Evolutionary conservation across 1,139 yeast genomes (phyloP), one percentile per base, ranked within the genome.

Genomic region (Suhomyces coccinellae): DNA sequence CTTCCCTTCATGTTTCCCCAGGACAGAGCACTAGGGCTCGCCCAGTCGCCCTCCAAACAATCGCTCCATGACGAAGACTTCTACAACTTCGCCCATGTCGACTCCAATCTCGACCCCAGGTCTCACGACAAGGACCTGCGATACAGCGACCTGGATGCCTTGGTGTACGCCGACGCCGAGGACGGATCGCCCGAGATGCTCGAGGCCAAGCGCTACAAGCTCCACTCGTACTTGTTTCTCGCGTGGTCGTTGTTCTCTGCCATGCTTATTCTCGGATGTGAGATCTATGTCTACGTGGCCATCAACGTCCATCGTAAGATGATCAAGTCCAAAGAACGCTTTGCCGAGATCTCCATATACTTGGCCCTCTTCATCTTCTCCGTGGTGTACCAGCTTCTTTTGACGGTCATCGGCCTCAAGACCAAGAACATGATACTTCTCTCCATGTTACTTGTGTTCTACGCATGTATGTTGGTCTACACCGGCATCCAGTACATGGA

Each of bases 401-500:
- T 77, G 34, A 67, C 80, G 2, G 50, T 60, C n/a, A 64, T 77
- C 40, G 80, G 80, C 1, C 59, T 78, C 16, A 54, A 59, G 40
- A 63, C 72, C 13, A 66, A 73, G 52, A 78, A 79, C 52, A 68
- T 77, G 51, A 56, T 70, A 54, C 65, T 63, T 56, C 63, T 74
- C 20, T 58, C 71, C 24, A 71, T 76, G 51, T 63, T 79, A 35
- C 67, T 78, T 50, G 43, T 67, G 13, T 78, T 78, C 52, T 71
- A 73, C 51, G 65, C 65, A n/a, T 75, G 78, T 38, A 71, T 79
- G 77, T 60, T 76, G 53, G 63, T 75, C 4, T 78, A 79, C 56
- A 70, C 82, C 2, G 78, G 79, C 10, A 67, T 79, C 33, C 82
- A 78, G 55, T 77, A 67, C 53, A 65, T 66, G 43, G 82, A 79